A percentile compares a stretch with the other conserved stretches of the same genome.
Conservation (phyloP, 495 filamentous ascomycete species). For the Lasiosphaeria hispida region DNA sequence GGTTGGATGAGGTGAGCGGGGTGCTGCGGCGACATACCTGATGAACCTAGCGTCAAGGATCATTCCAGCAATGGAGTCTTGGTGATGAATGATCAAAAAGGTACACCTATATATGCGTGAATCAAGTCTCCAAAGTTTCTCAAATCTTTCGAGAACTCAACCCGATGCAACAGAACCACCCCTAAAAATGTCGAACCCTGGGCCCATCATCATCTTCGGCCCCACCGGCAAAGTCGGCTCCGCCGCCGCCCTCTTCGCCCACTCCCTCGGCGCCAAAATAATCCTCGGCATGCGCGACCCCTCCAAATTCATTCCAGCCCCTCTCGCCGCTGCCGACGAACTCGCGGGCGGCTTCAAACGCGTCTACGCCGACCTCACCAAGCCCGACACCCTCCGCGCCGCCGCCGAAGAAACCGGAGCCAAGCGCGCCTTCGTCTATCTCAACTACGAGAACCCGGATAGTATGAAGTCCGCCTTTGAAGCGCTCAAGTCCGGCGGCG, state of each 20-base stretch:
- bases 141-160: too few relatives aligned
- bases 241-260: slow-evolving; percentile 1
- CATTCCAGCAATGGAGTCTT: too few relatives aligned
- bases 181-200: too few relatives aligned
- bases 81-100: too few relatives aligned
- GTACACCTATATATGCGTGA: too few relatives aligned
- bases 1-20: too few relatives aligned
- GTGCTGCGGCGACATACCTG: too few relatives aligned
- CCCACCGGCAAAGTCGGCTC: slow-evolving; percentile 22
- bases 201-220: slow-evolving; percentile 24
- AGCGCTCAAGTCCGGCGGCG: slow-evolving; percentile 18
- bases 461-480: slow-evolving; percentile 3
- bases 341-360: slow-evolving; percentile 11
- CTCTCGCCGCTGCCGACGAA: slow-evolving; percentile 1
- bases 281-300: slow-evolving; percentile 21
- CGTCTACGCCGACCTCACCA: slow-evolving; percentile 21
- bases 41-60: too few relatives aligned
- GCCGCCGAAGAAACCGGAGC: slow-evolving; percentile 18
- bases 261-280: slow-evolving; percentile 10
- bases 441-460: not conserved
- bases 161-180: too few relatives aligned
- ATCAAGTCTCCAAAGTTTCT: too few relatives aligned
- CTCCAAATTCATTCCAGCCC: slow-evolving; percentile 11
- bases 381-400: slow-evolving; percentile 7
- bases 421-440: slow-evolving; percentile 23